These are phyloP conservation scores for Phycomyces blakesleeanus DNA, from an alignment of 192 early-diverging fungal species.

Conservation along the genomic window DNA sequence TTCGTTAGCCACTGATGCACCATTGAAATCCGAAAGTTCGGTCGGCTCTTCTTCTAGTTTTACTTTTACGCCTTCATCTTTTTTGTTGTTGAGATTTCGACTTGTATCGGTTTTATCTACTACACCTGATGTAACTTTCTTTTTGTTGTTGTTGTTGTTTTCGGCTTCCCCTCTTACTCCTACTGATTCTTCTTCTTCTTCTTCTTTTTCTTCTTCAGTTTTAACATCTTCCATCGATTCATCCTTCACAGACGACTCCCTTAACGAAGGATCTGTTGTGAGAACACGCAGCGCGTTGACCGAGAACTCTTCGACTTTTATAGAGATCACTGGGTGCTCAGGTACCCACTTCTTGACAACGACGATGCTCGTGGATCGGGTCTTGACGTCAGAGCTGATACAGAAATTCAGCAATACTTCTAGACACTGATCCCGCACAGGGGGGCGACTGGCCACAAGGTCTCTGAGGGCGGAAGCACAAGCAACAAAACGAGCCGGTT, in stretches of 20 bases:
- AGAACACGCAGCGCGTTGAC: conserved; percentile 24
- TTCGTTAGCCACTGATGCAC: not conserved
- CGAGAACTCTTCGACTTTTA: conserved; percentile 48
- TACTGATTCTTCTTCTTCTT: not conserved
- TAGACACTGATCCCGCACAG: conserved; percentile 50
- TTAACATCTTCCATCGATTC: conserved; percentile 2
- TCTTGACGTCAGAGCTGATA: conserved; percentile 40
- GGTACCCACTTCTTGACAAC: conserved; percentile 56
- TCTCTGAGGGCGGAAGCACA: conserved; percentile 58
- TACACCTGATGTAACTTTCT: not conserved
- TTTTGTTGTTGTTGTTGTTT: conserved; percentile 13
- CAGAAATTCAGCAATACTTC: conserved; percentile 54
- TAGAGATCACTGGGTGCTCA: conserved; percentile 42
- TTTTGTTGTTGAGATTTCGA: not conserved
- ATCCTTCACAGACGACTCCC: conserved; percentile 16
- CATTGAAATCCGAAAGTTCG: not conserved
- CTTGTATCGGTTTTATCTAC: too few species aligned
- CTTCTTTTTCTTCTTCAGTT: not conserved
- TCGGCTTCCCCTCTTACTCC: not conserved
- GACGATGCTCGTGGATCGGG: conserved; percentile 57
- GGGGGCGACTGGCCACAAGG: conserved; percentile 52
- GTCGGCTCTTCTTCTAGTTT: conserved; percentile 22
- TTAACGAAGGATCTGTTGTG: conserved; percentile 8
- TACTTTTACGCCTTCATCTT: not conserved
- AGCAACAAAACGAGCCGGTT: conserved; percentile 37